Evolutionary conservation across 495 filamentous ascomycete genomes (phyloP), one percentile per base, ranked within the genome.

Genomic region (Penicillium odoratum): DNA sequence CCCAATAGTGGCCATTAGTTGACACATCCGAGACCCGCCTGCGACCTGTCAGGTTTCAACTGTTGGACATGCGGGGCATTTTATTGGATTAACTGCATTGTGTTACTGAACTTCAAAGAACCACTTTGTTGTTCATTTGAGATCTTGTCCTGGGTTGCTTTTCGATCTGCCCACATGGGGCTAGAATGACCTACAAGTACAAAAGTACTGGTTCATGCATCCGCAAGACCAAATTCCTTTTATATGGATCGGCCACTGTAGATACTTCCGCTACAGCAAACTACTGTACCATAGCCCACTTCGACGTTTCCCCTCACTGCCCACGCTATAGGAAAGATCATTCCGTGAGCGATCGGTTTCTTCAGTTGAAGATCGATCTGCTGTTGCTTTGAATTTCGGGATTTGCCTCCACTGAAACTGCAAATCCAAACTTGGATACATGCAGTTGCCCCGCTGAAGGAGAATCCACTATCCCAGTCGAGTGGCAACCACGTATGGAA

Each of bases 1-100:
- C 40, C 55, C 59, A 66, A 63, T 68, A 63, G 57, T 63, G 11
- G 34, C 54, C 44, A 48, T 49, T 61, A 48, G 30, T 56, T 48
- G 49, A 51, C 50, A 56, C 51, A 61, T 50, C 55, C 48, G 58
- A 49, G 56, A 53, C 48, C 66, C 58, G 50, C 56, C 51, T 56
- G 18, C 46, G 60, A 69, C 64, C 56, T 69, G 64, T 69, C 64
- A 67, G 54, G 58, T 69, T 57, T 62, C 56, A 63, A 49, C 48
- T 52, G 50, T 62, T 46, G 26, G 57, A 53, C 53, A 59, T 29
- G 55, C 51, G 61, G 56, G 56, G 47, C 43, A 51, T 13, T 33
- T n/a, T 46, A 46, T 2, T 43, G 49, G 53, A 45, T 11, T 6
- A 16, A 42, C n/a, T 26, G n/a, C 45, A 38, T 51, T 31, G 34